Evolutionary conservation across 2,329 filamentous ascomycete genomes (phyloP), one percentile per base, ranked within the genome.

Genomic region (Colletotrichum agaves): DNA sequence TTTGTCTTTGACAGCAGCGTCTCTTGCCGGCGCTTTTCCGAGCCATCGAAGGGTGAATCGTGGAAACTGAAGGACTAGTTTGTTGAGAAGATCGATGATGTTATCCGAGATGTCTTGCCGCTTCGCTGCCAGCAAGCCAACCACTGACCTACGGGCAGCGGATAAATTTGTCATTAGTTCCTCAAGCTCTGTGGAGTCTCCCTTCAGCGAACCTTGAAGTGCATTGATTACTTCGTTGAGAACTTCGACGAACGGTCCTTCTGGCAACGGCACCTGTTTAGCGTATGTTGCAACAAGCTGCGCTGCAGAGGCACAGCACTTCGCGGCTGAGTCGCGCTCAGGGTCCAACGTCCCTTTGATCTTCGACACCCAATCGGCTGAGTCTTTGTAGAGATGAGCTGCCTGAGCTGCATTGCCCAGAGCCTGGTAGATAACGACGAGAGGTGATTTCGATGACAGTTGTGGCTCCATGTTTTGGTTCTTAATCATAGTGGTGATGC

Each of bases 1-100:
- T 39, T 85, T 78, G 10, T 88, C 85, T 71, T 90, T 91, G 7
- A 87, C 81, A 12, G 80, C 77, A 19, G 84, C 82, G 37, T 84
- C 82, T 12, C 82, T 81, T 4, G 78, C 79, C 0, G 88, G 87
- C 1, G 83, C 78, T 61, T 86, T 87, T 12, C 89, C 89, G 2
- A 91, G 78, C 87, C 89, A 91, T 50, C 88, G 83, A 6, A 87
- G 78, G 52, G 85, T 81, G 72, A 91, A 88, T 2, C 87, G 83
- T 12, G 89, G 88, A 67, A 88, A 85, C 61, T 87, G 83, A 33
- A 87, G 80, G 23, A 90, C 79, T 50, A 91, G 83, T 0, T 81
- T 79, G 71, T 89, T 86, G 7, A 90, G 80, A n/a, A 84, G 79
- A 1, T 73, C 72, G 33, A 73, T 71, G 3, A 66, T 74, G 72